These are phyloP conservation scores for Pythium oligandrum DNA, from an alignment of 352 stramenopile genomes.

Conservation along the genomic window DNA sequence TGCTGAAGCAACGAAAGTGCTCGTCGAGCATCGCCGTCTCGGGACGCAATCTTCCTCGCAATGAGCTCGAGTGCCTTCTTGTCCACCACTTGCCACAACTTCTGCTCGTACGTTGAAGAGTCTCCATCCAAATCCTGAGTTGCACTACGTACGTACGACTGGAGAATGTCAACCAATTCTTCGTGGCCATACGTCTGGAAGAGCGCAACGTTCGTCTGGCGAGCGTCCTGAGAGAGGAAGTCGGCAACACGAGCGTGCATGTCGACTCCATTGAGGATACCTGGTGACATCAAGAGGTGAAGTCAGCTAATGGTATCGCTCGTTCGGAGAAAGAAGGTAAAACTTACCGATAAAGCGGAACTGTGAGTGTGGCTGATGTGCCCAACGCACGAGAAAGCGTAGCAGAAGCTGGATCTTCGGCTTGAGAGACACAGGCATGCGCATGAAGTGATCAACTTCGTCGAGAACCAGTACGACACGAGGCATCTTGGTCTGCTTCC, in stretches of 20 bases:
- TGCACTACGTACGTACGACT: conserved; percentile 27
- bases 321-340: not conserved
- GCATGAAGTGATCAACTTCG: conserved; percentile 61
- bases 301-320: too few species aligned
- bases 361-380: conserved; percentile 22
- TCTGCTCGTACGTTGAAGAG: not conserved
- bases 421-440: conserved; percentile 34
- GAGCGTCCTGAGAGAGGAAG: conserved; percentile 24
- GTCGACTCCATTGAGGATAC: conserved; percentile 71
- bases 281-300: not conserved
- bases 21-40: conserved; percentile 59
- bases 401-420: conserved; percentile 45
- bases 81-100: conserved; percentile 25
- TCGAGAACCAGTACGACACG: conserved; percentile 44
- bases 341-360: conserved; percentile 42
- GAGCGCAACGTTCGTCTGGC: conserved; percentile 28
- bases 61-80: conserved; percentile 52
- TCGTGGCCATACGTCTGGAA: conserved; percentile 58
- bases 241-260: conserved; percentile 53
- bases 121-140: not conserved
- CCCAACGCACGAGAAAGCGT: conserved; percentile 55
- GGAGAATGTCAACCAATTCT: conserved; percentile 44
- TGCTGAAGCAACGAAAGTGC: conserved; percentile 60
- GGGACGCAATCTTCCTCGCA: conserved; percentile 56
- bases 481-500: not conserved